phyloP scores from a whole-genome alignment of 108 stramenopile species.

The Schizochytrium sp. region DNA sequence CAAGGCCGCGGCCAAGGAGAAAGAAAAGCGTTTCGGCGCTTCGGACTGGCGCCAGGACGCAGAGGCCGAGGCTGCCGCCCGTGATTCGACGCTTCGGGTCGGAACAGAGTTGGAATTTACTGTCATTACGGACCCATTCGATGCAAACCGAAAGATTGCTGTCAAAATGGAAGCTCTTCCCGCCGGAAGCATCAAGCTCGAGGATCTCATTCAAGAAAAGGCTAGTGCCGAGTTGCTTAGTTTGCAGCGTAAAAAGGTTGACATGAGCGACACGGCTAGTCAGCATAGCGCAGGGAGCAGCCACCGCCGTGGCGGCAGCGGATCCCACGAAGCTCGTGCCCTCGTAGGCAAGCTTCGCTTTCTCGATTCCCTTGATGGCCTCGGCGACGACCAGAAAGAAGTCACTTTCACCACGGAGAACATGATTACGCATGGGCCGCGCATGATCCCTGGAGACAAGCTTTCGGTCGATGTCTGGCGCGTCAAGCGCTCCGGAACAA shows the following conservation, averaged over 20 bases:
- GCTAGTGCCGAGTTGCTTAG: not conserved
- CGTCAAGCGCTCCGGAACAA: not conserved
- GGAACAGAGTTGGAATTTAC: not conserved
- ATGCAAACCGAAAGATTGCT: not conserved
- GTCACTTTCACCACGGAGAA: not conserved
- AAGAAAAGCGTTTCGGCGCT: not conserved
- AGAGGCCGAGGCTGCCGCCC: not conserved
- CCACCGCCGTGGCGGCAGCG: not conserved
- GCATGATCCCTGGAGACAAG: not conserved
- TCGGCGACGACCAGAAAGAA: not conserved
- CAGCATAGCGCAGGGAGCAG: not conserved
- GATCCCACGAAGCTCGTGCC: not conserved
- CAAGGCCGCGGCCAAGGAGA: not conserved
- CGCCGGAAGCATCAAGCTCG: not conserved
- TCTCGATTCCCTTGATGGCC: not conserved
- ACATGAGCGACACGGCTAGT: not conserved
- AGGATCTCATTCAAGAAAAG: not conserved
- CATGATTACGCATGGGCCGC: not conserved
- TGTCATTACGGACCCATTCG: not conserved
- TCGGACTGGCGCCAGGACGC: constrained; percentile 9
- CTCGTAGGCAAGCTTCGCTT: not conserved
- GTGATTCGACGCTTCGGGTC: not conserved
- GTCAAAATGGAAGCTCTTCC: not conserved
- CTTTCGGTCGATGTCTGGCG: not conserved
- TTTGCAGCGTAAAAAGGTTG: not conserved